These are phyloP conservation scores for Symbiodinium pilosum DNA, from an alignment of 73 alveolate genomes.

Conservation along the genomic window DNA sequence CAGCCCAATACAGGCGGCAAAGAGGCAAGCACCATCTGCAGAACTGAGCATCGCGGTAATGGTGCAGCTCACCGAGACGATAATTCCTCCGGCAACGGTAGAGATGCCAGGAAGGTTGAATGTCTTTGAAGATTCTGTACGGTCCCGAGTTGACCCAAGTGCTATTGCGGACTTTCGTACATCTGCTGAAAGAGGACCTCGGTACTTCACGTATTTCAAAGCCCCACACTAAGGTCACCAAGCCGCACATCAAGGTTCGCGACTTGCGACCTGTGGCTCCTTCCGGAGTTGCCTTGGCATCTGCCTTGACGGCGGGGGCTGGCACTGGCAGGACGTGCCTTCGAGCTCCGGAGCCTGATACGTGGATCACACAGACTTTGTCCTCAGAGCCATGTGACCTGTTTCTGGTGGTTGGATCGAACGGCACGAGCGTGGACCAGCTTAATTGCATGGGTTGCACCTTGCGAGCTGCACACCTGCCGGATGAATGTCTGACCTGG, in stretches of 20 bases:
- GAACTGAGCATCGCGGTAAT: constrained; percentile 16
- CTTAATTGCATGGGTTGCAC: constrained; percentile 32
- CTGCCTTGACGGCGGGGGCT: constrained; percentile 18
- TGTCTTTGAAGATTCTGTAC: constrained; percentile 45
- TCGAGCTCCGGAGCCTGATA: constrained; percentile 31
- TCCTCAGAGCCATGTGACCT: constrained; percentile 33
- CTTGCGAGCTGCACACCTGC: constrained; percentile 46
- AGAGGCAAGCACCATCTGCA: not conserved
- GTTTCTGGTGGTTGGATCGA: constrained; percentile 24
- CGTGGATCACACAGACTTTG: constrained; percentile 23
- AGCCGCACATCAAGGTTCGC: constrained; percentile 21
- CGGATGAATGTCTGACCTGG: constrained; percentile 72
- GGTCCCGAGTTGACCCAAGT: not conserved
- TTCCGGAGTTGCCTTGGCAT: constrained; percentile 54
- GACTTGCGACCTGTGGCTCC: constrained; percentile 37
- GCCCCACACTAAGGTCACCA: not conserved
- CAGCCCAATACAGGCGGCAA: constrained; percentile 25
- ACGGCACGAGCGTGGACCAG: constrained; percentile 70
- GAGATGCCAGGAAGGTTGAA: constrained; percentile 14
- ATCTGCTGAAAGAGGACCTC: no score
- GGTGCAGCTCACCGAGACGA: constrained; percentile 12
- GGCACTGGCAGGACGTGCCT: constrained; percentile 27
- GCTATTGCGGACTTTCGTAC: not conserved
- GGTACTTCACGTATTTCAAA: no score
- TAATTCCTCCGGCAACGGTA: not conserved